A percentile compares a stretch with the other conserved stretches of the same genome.
These are phyloP conservation scores for Desmodesmus armatus DNA, from an alignment of 139 green algal genomes.

Conservation along the genomic window DNA sequence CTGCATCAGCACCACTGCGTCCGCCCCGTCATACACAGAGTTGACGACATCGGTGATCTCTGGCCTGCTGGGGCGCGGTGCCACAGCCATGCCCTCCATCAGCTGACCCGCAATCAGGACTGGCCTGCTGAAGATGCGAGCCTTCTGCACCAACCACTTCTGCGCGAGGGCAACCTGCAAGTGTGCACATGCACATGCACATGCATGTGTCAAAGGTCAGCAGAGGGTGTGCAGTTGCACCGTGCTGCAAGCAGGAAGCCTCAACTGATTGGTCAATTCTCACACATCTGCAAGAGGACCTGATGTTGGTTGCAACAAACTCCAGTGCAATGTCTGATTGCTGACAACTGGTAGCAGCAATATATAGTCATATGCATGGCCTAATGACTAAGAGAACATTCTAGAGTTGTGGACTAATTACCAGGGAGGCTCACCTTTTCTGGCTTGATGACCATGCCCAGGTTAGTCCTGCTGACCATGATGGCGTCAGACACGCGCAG, in stretches of 20 bases:
- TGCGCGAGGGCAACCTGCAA: conserved; percentile 62
- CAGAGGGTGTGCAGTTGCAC: too few species aligned
- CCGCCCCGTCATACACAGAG: conserved; percentile 73
- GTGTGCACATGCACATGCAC: too few species aligned
- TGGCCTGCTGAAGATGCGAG: conserved; percentile 53
- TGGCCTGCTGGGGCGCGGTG: conserved; percentile 69
- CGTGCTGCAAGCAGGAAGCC: too few species aligned
- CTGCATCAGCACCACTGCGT: conserved; percentile 70
- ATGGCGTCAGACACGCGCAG: conserved; percentile 63
- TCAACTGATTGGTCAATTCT: too few species aligned
- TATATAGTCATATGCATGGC: too few species aligned
- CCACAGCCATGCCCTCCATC: conserved; percentile 51
- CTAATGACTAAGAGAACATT: too few species aligned
- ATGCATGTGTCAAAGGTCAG: too few species aligned
- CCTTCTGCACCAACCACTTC: conserved; percentile 68
- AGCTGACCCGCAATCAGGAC: conserved; percentile 61
- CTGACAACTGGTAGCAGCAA: too few species aligned
- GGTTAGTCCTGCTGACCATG: conserved; percentile 62
- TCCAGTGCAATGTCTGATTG: too few species aligned
- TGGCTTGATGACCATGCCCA: conserved; percentile 68
- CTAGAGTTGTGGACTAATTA: too few species aligned
- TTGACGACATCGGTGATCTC: conserved; percentile 89
- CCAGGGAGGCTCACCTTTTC: conserved; percentile 58
- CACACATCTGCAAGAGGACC: too few species aligned
- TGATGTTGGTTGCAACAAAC: too few species aligned